Evolutionary conservation across 2,329 filamentous ascomycete genomes (phyloP).

Genomic region (Aspergillus fructus): DNA sequence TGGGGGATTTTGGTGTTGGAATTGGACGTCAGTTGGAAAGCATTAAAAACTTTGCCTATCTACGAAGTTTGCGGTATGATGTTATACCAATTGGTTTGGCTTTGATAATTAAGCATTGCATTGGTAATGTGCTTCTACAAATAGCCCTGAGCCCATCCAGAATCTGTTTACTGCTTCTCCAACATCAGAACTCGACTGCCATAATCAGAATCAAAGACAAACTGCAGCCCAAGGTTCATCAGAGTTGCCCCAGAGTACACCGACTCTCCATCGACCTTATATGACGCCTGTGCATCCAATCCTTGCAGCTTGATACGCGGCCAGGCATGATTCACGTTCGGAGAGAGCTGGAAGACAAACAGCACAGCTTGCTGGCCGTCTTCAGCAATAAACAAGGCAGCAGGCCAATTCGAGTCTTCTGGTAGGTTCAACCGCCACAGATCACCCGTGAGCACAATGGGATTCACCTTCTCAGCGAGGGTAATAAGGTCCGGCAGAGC

Average conservation of each 20-base stretch:
- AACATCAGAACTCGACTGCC: constrained; percentile 53
- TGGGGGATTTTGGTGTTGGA: too few relatives aligned
- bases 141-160: too few relatives aligned
- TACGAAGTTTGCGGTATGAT: too few relatives aligned
- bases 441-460: constrained; percentile 58
- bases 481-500: constrained; percentile 56
- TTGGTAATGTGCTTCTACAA: too few relatives aligned
- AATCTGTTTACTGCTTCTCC: too few relatives aligned
- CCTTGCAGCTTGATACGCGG: constrained; percentile 58
- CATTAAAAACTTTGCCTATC: too few relatives aligned
- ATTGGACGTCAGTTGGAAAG: too few relatives aligned
- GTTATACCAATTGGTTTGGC: too few relatives aligned
- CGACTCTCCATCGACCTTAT: constrained; percentile 53
- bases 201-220: constrained; percentile 54
- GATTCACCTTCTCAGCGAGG: constrained; percentile 57
- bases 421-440: constrained; percentile 61
- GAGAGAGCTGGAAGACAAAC: constrained; percentile 61
- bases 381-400: constrained; percentile 58
- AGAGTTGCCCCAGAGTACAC: constrained; percentile 59
- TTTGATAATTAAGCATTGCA: too few relatives aligned
- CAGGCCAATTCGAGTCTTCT: constrained; percentile 62
- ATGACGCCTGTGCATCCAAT: constrained; percentile 54
- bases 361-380: constrained; percentile 53
- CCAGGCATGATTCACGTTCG: constrained; percentile 53
- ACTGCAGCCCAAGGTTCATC: constrained; percentile 62